Conservation (phyloP, 2,329 filamentous ascomycete species). For the Sporothrix brunneoviolacea region DNA sequence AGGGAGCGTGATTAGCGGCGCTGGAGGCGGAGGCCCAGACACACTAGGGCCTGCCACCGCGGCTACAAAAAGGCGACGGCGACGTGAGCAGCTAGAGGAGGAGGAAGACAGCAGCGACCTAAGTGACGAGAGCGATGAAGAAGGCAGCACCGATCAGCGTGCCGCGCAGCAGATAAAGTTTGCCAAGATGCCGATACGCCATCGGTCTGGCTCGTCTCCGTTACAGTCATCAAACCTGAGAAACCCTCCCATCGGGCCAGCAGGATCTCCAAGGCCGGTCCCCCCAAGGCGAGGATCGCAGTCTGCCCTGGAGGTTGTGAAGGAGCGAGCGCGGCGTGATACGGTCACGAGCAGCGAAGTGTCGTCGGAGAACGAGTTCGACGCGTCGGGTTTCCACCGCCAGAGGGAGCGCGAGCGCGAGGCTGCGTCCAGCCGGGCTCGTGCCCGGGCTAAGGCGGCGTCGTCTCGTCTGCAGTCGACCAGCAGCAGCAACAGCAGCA, state of each 20-base stretch:
- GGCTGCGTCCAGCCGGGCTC: conserved; percentile 25
- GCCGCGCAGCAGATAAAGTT: conserved; percentile 91
- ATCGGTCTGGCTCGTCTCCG: conserved; percentile 82
- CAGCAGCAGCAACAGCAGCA: conserved; percentile 8
- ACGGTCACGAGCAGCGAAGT: conserved; percentile 78
- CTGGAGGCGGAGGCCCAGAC: conserved; percentile 47
- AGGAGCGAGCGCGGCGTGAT: conserved; percentile 63
- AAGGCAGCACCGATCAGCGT: conserved; percentile 39
- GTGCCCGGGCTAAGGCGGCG: neutral
- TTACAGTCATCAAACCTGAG: conserved; percentile 60
- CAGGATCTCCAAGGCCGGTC: conserved; percentile 37
- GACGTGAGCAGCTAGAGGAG: conserved; percentile 71
- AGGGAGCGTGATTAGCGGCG: conserved; percentile 9
- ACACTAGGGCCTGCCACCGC: conserved; percentile 62
- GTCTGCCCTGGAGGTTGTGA: conserved; percentile 62
- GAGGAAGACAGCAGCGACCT: conserved; percentile 82
- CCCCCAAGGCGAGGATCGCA: conserved; percentile 57
- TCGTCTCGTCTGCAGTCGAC: conserved; percentile 3
- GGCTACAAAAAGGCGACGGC: conserved; percentile 58
- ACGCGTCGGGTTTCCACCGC: conserved; percentile 57
- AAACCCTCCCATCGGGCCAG: conserved; percentile 42
- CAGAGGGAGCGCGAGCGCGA: conserved; percentile 56
- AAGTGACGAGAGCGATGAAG: conserved; percentile 68
- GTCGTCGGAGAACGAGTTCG: conserved; percentile 75
- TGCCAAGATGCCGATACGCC: conserved; percentile 85